These are phyloP conservation scores for Crepidotus variabilis DNA, from an alignment of 768 basidiomycete species.

Conservation along the genomic window DNA sequence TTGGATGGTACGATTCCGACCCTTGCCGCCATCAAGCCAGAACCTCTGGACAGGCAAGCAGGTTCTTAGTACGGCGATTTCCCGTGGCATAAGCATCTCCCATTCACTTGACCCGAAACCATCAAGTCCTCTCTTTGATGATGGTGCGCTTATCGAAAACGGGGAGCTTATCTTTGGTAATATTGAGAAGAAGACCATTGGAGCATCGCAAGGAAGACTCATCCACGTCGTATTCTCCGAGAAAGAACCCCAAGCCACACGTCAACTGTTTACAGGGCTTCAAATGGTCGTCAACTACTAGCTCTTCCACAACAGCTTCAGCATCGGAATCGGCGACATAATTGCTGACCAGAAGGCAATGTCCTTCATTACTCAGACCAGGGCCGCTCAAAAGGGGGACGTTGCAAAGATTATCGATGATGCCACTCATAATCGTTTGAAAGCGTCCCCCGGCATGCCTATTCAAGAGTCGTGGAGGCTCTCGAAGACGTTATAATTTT, in stretches of 20 bases:
- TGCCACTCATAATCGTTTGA: conserved; percentile 83
- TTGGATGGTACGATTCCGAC: conserved; percentile 95
- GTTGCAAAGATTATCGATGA: conserved; percentile 79
- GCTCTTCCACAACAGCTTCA: conserved; percentile 99
- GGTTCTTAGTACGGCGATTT: conserved; percentile 87
- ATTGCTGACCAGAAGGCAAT: conserved; percentile 91
- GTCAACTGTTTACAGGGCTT: conserved; percentile 87
- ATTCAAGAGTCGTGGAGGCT: conserved; percentile 72
- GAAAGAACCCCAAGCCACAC: conserved; percentile 92
- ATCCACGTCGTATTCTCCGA: conserved; percentile 97
- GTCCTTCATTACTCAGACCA: conserved; percentile 79
- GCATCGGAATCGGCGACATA: conserved; percentile 98
- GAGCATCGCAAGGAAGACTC: conserved; percentile 90
- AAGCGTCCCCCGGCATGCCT: conserved; percentile 56
- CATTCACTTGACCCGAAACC: conserved; percentile 78
- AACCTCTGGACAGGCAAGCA: conserved; percentile 99
- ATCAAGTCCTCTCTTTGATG: conserved; percentile 81
- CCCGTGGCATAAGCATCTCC: conserved; percentile 91
- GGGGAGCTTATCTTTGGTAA: conserved; percentile 94
- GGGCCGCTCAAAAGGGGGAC: conserved; percentile 73
- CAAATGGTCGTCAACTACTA: conserved; percentile 98
- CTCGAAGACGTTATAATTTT: conserved; percentile 96
- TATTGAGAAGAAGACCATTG: conserved; percentile 99
- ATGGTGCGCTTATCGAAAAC: conserved; percentile 95
- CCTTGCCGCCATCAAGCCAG: conserved; percentile 94